Conservation (phyloP, 805 yeast genomes). For the Kuraishia ogatae region DNA sequence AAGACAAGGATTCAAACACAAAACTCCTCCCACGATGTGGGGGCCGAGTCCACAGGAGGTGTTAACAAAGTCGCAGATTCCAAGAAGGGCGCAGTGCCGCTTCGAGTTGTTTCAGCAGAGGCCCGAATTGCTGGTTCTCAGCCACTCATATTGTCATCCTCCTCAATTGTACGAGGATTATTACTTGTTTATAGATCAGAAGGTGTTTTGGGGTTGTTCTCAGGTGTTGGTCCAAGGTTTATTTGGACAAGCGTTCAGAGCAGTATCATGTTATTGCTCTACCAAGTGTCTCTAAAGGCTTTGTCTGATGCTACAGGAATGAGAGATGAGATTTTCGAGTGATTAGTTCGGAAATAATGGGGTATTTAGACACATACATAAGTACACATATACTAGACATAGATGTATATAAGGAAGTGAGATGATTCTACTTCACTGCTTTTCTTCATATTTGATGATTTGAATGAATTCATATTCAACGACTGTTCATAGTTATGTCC, state of each 20-base stretch:
- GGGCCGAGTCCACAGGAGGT: slow-evolving; percentile 3
- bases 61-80: slow-evolving; percentile 3
- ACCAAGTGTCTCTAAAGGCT: slow-evolving; percentile 65
- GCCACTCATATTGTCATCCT: slow-evolving; percentile 18
- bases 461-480: background rate
- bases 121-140: background rate
- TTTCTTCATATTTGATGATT: slow-evolving; percentile 2
- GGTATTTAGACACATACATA: background rate
- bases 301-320: slow-evolving; percentile 27
- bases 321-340: slow-evolving; percentile 3
- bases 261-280: slow-evolving; percentile 83
- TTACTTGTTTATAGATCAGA: slow-evolving; percentile 55
- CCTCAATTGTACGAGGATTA: slow-evolving; percentile 44
- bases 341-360: background rate
- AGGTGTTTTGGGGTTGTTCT: slow-evolving; percentile 73
- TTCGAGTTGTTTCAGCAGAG: background rate
- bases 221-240: slow-evolving; percentile 94
- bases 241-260: slow-evolving; percentile 96
- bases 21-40: slow-evolving; percentile 2
- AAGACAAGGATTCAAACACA: slow-evolving; percentile 93
- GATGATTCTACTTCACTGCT: slow-evolving; percentile 3
- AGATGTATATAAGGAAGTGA: slow-evolving; percentile 4
- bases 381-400: slow-evolving; percentile 6
- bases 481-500: background rate
- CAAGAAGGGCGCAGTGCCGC: background rate